Evolutionary conservation across 345 rosid genomes (phyloP).

Genomic region (Passiflora organensis): DNA sequence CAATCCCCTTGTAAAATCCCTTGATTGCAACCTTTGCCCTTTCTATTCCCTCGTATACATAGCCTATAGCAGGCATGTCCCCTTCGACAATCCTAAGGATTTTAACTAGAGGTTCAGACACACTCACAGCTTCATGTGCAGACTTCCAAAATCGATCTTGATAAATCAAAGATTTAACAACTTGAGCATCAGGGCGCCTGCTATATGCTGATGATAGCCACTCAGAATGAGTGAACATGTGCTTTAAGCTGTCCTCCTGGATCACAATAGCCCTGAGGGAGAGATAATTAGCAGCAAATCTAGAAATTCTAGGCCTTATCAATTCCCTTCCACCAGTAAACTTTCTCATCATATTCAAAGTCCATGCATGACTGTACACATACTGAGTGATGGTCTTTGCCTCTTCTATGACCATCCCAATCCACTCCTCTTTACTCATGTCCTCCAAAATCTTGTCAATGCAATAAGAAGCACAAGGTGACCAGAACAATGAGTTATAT

Average conservation of each 20-base stretch:
- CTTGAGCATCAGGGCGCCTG: constrained; percentile 45
- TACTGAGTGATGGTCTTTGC: constrained; percentile 15
- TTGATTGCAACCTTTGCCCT: constrained; percentile 24
- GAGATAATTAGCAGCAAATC: constrained; percentile 16
- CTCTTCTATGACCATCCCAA: constrained; percentile 18
- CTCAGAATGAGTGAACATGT: constrained; percentile 25
- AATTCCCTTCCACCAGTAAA: constrained; percentile 26
- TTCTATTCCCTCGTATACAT: constrained; percentile 22
- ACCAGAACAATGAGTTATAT: constrained; percentile 26
- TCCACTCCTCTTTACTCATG: constrained; percentile 21
- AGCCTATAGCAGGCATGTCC: constrained; percentile 30
- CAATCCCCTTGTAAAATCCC: constrained; percentile 37
- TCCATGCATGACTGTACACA: constrained; percentile 19
- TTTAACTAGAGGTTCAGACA: constrained; percentile 24
- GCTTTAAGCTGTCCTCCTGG: constrained; percentile 24
- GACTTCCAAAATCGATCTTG: constrained; percentile 26
- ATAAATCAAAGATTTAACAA: constrained; percentile 20
- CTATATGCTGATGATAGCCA: constrained; percentile 34
- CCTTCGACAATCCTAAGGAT: constrained; percentile 24
- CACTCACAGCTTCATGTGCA: constrained; percentile 25
- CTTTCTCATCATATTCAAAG: constrained; percentile 21
- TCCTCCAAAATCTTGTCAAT: constrained; percentile 28
- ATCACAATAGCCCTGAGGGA: constrained; percentile 23
- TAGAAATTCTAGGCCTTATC: constrained; percentile 19
- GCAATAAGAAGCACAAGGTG: constrained; percentile 24